phyloP scores from a whole-genome alignment of 768 basidiomycete genomes.

The Udeniomyces megalosporus region DNA sequence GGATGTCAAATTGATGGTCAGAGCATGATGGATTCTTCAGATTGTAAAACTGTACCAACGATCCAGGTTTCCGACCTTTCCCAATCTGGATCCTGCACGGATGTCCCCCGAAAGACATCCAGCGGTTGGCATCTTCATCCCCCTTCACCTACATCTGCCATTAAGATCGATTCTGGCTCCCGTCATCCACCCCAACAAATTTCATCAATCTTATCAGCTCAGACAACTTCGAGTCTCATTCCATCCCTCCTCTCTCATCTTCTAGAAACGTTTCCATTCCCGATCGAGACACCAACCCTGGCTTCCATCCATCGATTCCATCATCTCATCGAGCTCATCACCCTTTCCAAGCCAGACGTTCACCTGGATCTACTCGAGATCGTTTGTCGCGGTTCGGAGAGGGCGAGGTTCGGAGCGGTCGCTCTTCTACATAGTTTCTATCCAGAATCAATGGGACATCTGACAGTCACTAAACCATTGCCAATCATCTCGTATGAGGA shows the following conservation, averaged over 20 bases:
- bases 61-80: too few species aligned
- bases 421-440: slow-evolving; percentile 45
- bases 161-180: too few species aligned
- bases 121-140: too few species aligned
- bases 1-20: too few species aligned
- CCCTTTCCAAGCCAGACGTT: slow-evolving; percentile 46
- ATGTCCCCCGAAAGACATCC: too few species aligned
- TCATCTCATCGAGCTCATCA: slow-evolving; percentile 41
- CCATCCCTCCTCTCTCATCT: slow-evolving; percentile 48
- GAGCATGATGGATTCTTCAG: too few species aligned
- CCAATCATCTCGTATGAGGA: slow-evolving; percentile 30
- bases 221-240: too few species aligned
- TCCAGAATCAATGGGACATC: slow-evolving; percentile 55
- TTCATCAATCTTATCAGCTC: too few species aligned
- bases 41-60: too few species aligned
- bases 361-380: slow-evolving; percentile 57
- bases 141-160: too few species aligned
- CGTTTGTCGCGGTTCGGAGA: slow-evolving; percentile 47
- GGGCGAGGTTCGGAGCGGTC: slow-evolving; percentile 42
- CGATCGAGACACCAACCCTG: slow-evolving; percentile 21
- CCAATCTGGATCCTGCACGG: too few species aligned
- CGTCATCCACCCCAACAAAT: too few species aligned
- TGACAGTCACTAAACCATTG: slow-evolving; percentile 42
- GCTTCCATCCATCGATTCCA: slow-evolving; percentile 39
- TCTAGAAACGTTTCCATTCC: slow-evolving; percentile 41